Evolutionary conservation across 371 early-diverging fungal genomes (phyloP), one percentile per base, ranked within the genome.

Genomic region (Rhizomucor miehei): DNA sequence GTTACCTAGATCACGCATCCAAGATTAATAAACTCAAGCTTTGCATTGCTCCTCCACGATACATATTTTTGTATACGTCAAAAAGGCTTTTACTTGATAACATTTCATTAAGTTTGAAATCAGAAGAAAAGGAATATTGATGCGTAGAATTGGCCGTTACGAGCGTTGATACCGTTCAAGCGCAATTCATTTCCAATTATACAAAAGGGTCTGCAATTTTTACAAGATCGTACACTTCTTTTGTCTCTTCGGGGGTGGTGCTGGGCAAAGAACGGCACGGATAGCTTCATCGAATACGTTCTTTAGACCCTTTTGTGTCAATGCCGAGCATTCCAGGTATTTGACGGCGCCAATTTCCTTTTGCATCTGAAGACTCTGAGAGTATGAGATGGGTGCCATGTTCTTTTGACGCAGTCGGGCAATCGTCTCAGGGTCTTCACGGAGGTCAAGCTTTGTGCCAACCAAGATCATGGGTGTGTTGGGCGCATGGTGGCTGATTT

Each of bases 201-300:
- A 29, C 29, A 29, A 29, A 29, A n/a, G n/a, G 29, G 29, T 29
- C 8, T 50, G 29, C 51, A n/a, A 16, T 36, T 45, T 54, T 75
- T 84, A 90, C 59, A 90, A 80, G 59, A 90, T 75, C 44, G 79
- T 51, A 69, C 90, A 90, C 64, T 76, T 80, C 77, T 85, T 88
- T 45, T 67, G 62, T 63, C 70, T 75, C 63, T 77, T 85, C 53
- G 71, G 62, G 10, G 56, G 47, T 19, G 64, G 56, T 12, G 64
- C 48, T 24, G 59, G 59, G 17, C 41, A 59, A 46, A 98, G 80
- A 6, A 94, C 97, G 12, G 97, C 96, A 41, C 97, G 88, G 63
- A 97, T 97, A 34, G 97, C 98, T 65, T 93, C 92, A 71, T 98
- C 97, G 85, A 98, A 99, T 36, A 97, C 97, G 60, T 89, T 93